Evolutionary conservation across 495 filamentous ascomycete genomes (phyloP), one percentile per base, ranked within the genome.

Genomic region (Penicillium goetzii): DNA sequence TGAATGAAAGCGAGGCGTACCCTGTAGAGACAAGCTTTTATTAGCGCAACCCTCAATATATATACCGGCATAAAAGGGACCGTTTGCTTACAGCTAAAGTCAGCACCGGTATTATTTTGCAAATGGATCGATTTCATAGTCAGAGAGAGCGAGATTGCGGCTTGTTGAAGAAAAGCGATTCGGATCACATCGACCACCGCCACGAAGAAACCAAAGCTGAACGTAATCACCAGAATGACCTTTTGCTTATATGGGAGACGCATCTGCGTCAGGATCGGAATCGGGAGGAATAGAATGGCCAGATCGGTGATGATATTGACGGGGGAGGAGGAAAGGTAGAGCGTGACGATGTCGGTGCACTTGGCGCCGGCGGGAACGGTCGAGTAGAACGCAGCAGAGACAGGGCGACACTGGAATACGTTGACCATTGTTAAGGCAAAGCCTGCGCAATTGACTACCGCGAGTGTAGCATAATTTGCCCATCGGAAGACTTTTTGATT

Each of bases 301-400:
- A 93, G 79, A 67, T 96, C 91, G n/a, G 91, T 93, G 58, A 89
- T 85, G 63, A 96, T 86, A 72, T 96, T 96, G 67, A 93, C 84
- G 1, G 92, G 92, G 0, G 91, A 88, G 0, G 91, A 92, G 59
- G 89, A 93, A 23, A 94, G 86, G 72, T 93, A 96, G 52, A 94
- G 83, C 33, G 89, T 91, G 56, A 96, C 79, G 47, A 94, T 87
- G 58, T 92, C 87, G 62, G 84, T 89, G 68, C 92, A 96, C 14
- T 76, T 74, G 30, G 83, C 80, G 32, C 74, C 53, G 4, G 68
- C 45, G 12, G 79, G 73, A 19, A 76, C 28, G 58, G 80, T 74
- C 71, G 82, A 77, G 8, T 72, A 73, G 64, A 87, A 92, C 7
- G 84, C 87, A 47, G 89, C 89, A 36, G 72, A 64, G 50, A 93